Conservation (phyloP, 176 grass and related monocot species). For the Urochloa ruziziensis region DNA sequence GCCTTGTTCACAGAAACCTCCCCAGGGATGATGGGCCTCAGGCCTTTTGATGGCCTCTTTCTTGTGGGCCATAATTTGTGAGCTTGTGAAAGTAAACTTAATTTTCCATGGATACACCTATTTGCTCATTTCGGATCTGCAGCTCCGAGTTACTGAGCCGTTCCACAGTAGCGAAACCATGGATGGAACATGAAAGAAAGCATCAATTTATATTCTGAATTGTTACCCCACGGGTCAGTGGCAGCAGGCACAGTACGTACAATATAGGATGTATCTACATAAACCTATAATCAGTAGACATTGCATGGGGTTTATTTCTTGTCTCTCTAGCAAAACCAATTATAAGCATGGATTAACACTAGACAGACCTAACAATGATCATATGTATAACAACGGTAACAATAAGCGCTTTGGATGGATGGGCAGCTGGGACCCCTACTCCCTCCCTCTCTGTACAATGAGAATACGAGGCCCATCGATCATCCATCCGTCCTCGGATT, state of each 20-base stretch:
- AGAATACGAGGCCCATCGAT: not conserved
- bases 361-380: not conserved
- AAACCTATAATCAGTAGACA: not conserved
- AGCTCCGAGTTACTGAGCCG: no score
- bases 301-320: not conserved
- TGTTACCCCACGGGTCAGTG: not conserved
- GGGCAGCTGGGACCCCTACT: not conserved
- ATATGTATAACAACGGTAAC: not conserved
- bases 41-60: not conserved
- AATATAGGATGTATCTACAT: not conserved
- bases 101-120: not conserved
- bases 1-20: not conserved
- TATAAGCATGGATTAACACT: not conserved
- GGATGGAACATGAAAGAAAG: not conserved
- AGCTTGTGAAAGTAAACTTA: no score
- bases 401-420: not conserved
- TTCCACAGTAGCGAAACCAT: no score
- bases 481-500: not conserved
- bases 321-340: not conserved
- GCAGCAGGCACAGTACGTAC: not conserved
- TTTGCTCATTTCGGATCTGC: not conserved
- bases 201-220: not conserved
- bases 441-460: not conserved
- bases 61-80: not conserved
- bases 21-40: no score